Base-by-base conservation (phyloP, 2,329 filamentous ascomycete species). In the Diaporthe citrichinensis region DNA sequence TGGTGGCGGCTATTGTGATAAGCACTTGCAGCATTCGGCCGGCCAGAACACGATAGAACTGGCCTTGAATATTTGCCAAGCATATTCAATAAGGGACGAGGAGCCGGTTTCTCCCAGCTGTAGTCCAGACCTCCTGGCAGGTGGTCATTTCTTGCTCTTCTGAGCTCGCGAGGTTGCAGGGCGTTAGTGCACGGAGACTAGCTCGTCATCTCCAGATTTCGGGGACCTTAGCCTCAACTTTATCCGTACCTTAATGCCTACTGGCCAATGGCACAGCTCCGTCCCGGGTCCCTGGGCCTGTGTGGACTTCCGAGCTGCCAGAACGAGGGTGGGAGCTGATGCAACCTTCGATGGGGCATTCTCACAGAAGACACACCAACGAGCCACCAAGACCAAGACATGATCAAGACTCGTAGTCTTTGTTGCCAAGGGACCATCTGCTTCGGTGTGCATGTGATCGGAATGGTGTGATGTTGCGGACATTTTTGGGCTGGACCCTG, bases 11-110 rank as follows among this genome's bases (percentile, higher is more conserved):
- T 25, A 61, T 49, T 72, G 44, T 36, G 69, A 53, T 46, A 61
- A 36, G 69, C 55, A 53, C 55, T 61, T 72, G 69, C 65, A 69
- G 65, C 65, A 12, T 41, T 69, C n/a, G 23, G 65, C 57, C 39
- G 69, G 69, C 55, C 69, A 72, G 65, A 69, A 69, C 65, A 39
- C 49, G 15, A 69, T 69, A 55, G 65, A 49, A 69, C 65, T 55
- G 49, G 34, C n/a, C n/a, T 55, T 55, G 46, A 53, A 25, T 41
- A 69, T 41, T 69, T 69, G 65, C 65, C 65, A 55, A 69, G 65
- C 4, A 53, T 23, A 25, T 41, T 23, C 23, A 69, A 69, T 69
- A 28, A 69, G 49, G 65, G 23, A 69, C 15, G 31, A 49, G 34
- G 8, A 55, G 65, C 65, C 65, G 65, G 28, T 28, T 55, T 55